Base-by-base conservation (phyloP, 2,329 filamentous ascomycete genomes). In the Simplicillium sp. region DNA sequence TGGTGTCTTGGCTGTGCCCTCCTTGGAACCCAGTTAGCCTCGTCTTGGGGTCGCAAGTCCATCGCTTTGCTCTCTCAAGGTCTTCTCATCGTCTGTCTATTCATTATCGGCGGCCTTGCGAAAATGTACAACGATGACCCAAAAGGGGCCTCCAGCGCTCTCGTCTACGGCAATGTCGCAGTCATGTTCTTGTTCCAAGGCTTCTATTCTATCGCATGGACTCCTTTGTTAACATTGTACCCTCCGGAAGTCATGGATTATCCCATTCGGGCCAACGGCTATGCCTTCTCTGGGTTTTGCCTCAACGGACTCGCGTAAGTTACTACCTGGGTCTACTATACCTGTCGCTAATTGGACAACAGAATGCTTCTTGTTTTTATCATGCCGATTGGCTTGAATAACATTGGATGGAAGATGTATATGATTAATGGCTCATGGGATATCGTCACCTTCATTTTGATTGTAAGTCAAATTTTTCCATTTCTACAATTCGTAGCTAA, bases 51-150 rank as follows among this genome's bases (percentile, higher is more conserved):
- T 7, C 62, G 70, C 9, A 70, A 67, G 43, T 54, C 59, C 1
- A 65, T 61, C 1, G 66, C 65, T 3, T 48, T 68, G 4, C 44
- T 64, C 9, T 65, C 62, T 0, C 58, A 66, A 36, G 41, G 43
- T 11, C 47, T 65, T 11, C 47, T 68, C 6, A 59, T 62, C 3
- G 39, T 65, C 15, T 71, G 64, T 32, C 60, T 76, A 2, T 74
- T 74, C 47, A 57, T 74, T 39, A 65, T 75, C 32, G 71, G 71
- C 2, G 68, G 60, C 2, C 53, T 77, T 4, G 66, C 67, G 5
- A 73, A 73, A 45, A 46, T 53, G 14, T 63, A 58, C 18, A 51
- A 51, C 11, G 55, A 56, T 37, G 37, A 58, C 34, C 50, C 51
- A 6, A 39, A 50, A 11, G 48, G 49, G 3, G 54, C 53, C 5